Evolutionary conservation across 768 basidiomycete genomes (phyloP), one percentile per base, ranked within the genome.

Genomic region (Solioccasus polychromus): DNA sequence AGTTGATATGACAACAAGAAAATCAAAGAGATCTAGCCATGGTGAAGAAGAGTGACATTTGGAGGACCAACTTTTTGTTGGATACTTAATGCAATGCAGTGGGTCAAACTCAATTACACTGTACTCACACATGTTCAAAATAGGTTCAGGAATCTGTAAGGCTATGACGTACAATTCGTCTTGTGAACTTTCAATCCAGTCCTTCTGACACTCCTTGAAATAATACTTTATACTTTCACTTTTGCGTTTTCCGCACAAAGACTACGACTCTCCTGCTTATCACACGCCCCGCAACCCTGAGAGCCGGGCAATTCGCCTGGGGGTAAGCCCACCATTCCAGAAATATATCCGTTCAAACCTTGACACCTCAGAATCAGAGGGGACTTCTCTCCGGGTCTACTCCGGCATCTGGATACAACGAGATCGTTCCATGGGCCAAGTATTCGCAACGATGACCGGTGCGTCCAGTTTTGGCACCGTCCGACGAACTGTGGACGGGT

Each of bases 351-450:
- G 73, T 60, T 38, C 74, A 70, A 35, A 79, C 68, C 3, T 79
- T 79, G 29, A 60, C 58, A 2, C 80, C 80, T 38, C 82, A 83
- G 3, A 65, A 67, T 49, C 82, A 84, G 18, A 81, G 58, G 0
- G 79, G 77, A 8, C 55, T 55, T 26, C 61, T 58, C 2, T 64
- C 64, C 14, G 69, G 61, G 25, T 73, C 68, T 9, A 44, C 35
- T 10, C 55, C 55, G 56, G 53, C 24, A 22, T 69, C 67, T 6
- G 53, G 46, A 34, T 63, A 60, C 4, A 74, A 60, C 0, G 79
- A 78, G 18, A 78, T 61, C 14, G 12, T 31, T 6, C 52, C 39
- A 45, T 66, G 30, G 38, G 48, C 15, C 15, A 51, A n/a, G 54
- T 81, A 82, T 57, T 77, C 75, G 64, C 82, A 83, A 15, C 59